Evolutionary conservation across 305 asterid species (phyloP).

Genomic region (Solanum hybrid): DNA sequence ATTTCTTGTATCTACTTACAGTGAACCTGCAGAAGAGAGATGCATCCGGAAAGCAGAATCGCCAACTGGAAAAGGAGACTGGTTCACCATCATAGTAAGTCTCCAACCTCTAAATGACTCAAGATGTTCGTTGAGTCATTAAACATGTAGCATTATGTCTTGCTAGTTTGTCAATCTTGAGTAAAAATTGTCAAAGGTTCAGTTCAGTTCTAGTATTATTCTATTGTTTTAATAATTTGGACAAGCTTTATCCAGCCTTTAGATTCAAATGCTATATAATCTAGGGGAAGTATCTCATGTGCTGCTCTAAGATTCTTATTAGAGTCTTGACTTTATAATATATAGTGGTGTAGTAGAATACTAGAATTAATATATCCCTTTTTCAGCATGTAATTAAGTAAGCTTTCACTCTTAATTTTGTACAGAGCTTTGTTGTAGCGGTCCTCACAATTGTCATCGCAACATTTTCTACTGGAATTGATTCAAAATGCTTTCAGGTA

Average conservation of each 20-base stretch:
- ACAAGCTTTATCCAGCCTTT: background rate
- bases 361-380: background rate
- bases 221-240: background rate
- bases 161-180: background rate
- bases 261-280: background rate
- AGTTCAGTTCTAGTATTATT: background rate
- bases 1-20: slow-evolving; percentile 6
- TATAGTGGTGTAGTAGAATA: background rate
- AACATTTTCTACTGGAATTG: slow-evolving; percentile 46
- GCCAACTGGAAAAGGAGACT: slow-evolving; percentile 28
- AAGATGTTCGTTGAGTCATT: background rate
- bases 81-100: slow-evolving; percentile 46
- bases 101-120: background rate
- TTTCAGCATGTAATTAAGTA: background rate
- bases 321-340: background rate
- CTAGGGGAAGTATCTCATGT: background rate
- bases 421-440: slow-evolving; percentile 49
- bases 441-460: slow-evolving; percentile 45
- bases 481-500: slow-evolving; percentile 50
- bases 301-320: background rate
- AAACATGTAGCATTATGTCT: background rate
- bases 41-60: slow-evolving; percentile 27
- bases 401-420: background rate
- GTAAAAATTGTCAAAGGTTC: background rate
- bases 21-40: slow-evolving; percentile 43